phyloP scores from a whole-genome alignment of 1,284 basidiomycete genomes.

The Inonotus obliquus region DNA sequence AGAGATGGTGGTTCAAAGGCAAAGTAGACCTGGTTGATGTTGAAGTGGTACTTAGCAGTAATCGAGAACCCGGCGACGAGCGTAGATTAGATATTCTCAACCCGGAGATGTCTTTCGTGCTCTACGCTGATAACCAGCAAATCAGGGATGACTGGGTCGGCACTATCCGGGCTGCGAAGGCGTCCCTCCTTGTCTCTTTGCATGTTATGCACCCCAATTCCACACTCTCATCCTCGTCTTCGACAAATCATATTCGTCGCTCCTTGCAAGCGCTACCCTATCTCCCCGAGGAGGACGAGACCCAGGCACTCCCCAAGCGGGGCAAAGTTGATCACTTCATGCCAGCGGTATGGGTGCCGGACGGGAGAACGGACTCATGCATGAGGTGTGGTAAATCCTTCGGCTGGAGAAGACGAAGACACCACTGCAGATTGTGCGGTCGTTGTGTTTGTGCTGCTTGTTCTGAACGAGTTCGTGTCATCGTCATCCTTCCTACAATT shows the following conservation, averaged over 20 bases:
- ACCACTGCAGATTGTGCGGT: conserved; percentile 90
- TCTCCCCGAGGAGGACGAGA: conserved; percentile 44
- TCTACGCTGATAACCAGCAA: conserved; percentile 56
- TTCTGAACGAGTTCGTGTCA: conserved; percentile 68
- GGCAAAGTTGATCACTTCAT: conserved; percentile 81
- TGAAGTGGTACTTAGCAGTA: conserved; percentile 64
- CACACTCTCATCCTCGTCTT: conserved; percentile 72
- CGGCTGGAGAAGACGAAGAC: conserved; percentile 77
- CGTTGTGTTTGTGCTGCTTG: conserved; percentile 81
- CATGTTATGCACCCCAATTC: conserved; percentile 69
- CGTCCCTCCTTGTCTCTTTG: conserved; percentile 59
- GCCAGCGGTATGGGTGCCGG: conserved; percentile 90
- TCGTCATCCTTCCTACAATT: neutral
- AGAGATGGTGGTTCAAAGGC: conserved; percentile 68
- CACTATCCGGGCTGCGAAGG: conserved; percentile 69
- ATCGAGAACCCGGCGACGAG: conserved; percentile 41
- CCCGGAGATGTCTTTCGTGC: conserved; percentile 71
- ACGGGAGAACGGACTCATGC: conserved; percentile 74
- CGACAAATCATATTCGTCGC: conserved; percentile 67
- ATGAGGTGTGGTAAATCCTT: conserved; percentile 80
- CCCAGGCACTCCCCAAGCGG: conserved; percentile 33
- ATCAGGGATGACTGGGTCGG: conserved; percentile 67
- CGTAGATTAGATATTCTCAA: conserved; percentile 68
- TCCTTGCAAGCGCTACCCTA: conserved; percentile 71
- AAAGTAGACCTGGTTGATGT: conserved; percentile 67